Evolutionary conservation across 306 rosid genomes (phyloP).

Genomic region (Crotalaria pallida): DNA sequence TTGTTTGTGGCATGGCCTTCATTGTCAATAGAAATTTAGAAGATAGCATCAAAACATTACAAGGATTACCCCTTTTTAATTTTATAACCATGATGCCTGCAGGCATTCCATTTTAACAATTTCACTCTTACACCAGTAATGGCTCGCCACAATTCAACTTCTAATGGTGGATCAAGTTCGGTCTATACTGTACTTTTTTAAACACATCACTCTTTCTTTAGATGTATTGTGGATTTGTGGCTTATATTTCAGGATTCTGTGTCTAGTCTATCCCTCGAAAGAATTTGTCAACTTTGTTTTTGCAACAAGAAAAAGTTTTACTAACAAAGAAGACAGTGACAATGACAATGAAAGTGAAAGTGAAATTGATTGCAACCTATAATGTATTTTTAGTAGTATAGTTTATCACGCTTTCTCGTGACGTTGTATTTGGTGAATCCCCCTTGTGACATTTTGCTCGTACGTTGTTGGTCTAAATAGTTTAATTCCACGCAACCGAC

Average conservation of each 20-base stretch:
- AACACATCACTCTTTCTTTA: neutral
- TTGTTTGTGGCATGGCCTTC: neutral
- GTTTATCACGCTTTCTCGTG: too few species aligned
- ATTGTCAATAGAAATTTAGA: neutral
- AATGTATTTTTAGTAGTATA: neutral
- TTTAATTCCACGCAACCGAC: conserved; percentile 26
- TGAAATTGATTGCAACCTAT: neutral
- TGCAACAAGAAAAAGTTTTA: neutral
- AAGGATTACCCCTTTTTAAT: too few species aligned
- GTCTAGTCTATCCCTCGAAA: neutral
- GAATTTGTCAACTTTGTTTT: neutral
- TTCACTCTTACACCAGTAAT: neutral
- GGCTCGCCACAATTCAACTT: neutral
- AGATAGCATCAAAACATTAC: too few species aligned
- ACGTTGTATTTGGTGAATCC: too few species aligned
- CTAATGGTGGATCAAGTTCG: neutral
- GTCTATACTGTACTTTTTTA: neutral
- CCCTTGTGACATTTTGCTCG: neutral
- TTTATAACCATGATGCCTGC: neutral
- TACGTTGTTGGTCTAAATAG: conserved; percentile 3
- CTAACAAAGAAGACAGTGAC: neutral
- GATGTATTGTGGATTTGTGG: neutral
- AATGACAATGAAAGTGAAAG: neutral
- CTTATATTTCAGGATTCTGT: neutral
- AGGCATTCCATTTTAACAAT: neutral